These are phyloP conservation scores for Blastocystis sp. DNA, from an alignment of 352 stramenopile genomes.

Conservation along the genomic window DNA sequence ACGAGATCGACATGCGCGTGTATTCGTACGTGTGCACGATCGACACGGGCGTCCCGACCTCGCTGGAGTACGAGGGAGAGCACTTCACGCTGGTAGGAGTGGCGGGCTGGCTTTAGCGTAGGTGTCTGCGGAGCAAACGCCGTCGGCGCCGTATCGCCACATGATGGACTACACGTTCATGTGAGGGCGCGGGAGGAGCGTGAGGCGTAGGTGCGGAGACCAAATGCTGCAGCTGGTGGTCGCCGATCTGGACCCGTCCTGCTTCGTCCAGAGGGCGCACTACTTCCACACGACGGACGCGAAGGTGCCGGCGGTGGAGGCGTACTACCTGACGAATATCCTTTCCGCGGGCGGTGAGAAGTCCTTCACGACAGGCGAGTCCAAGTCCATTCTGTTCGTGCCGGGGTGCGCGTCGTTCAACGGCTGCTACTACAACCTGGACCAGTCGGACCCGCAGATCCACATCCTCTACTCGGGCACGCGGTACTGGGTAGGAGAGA, in stretches of 20 bases:
- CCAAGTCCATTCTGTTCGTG: not conserved
- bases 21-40: not conserved
- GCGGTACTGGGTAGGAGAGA: not conserved
- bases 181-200: not conserved
- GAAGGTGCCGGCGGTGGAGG: not conserved
- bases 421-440: not conserved
- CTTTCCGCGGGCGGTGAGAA: not conserved
- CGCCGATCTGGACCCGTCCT: not conserved
- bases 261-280: not conserved
- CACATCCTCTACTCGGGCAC: not conserved
- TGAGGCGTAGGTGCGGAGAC: constrained; percentile 5
- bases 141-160: not conserved
- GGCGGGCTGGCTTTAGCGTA: not conserved
- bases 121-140: not conserved
- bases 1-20: not conserved
- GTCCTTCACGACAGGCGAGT: not conserved
- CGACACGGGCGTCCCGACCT: not conserved
- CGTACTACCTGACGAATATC: not conserved
- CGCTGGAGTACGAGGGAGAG: not conserved
- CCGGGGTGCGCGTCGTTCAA: not conserved
- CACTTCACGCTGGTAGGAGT: not conserved
- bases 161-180: not conserved
- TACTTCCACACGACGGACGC: not conserved
- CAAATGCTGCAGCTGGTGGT: constrained; percentile 9
- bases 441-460: not conserved